phyloP scores from a whole-genome alignment of 2,329 filamentous ascomycete genomes.

The Arthrobotrys musiformis region DNA sequence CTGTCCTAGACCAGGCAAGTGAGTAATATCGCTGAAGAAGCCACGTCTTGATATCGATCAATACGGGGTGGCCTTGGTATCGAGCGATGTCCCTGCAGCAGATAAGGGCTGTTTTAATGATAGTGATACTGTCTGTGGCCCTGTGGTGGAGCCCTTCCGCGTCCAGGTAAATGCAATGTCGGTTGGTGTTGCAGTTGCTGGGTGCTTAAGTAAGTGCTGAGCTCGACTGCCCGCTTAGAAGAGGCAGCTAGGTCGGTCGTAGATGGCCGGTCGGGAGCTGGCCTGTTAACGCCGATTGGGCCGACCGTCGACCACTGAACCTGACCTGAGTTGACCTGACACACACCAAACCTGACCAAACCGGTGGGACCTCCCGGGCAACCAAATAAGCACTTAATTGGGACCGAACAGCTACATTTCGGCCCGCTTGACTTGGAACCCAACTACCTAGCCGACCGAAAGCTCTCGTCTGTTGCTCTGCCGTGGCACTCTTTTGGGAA shows the following conservation, averaged over 20 bases:
- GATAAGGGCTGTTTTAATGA: neutral
- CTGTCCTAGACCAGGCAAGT: constrained; percentile 1
- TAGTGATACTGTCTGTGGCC: neutral
- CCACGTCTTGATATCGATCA: constrained; percentile 34
- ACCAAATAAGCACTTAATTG: neutral
- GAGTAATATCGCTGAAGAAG: constrained; percentile 11
- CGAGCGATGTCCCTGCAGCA: neutral
- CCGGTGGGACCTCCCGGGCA: constrained; percentile 2
- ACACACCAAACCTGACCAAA: neutral
- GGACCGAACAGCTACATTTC: constrained; percentile 18
- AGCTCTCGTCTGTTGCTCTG: neutral
- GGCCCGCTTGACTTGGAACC: neutral
- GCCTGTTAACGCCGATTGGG: constrained; percentile 23
- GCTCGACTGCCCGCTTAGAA: no score
- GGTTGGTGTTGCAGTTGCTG: constrained; percentile 14
- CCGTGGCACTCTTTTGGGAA: neutral
- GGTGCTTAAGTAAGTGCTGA: neutral
- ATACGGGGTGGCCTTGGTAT: neutral
- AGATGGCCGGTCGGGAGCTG: constrained; percentile 31
- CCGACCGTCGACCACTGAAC: neutral
- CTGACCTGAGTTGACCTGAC: neutral
- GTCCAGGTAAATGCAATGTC: neutral
- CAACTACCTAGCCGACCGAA: neutral
- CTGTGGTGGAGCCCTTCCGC: neutral
- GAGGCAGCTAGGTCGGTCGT: neutral